Evolutionary conservation across 192 early-diverging fungal species (phyloP).

Genomic region (Umbelopsis isabellina): DNA sequence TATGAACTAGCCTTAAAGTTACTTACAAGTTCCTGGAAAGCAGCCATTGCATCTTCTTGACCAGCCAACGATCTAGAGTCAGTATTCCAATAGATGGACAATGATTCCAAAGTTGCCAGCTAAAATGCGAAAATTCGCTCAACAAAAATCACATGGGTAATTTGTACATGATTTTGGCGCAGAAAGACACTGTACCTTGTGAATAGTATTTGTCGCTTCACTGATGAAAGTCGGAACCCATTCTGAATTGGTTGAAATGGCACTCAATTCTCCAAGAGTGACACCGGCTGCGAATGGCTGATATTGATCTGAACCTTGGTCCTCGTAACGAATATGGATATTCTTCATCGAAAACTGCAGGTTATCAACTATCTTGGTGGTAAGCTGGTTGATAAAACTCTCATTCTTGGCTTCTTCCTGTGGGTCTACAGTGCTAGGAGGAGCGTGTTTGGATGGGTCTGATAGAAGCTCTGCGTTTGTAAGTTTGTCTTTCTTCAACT

Average conservation of each 20-base stretch:
- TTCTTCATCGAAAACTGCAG: constrained; percentile 93
- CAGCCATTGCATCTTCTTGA: constrained; percentile 55
- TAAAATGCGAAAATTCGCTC: constrained; percentile 1
- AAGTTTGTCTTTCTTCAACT: constrained; percentile 82
- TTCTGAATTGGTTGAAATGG: constrained; percentile 84
- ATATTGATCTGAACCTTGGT: constrained; percentile 74
- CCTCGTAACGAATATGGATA: constrained; percentile 96
- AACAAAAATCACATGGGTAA: constrained; percentile 9
- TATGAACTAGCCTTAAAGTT: not conserved
- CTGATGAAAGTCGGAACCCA: constrained; percentile 85
- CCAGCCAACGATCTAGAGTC: constrained; percentile 65
- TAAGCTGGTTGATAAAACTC: constrained; percentile 87
- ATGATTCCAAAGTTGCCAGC: constrained; percentile 64
- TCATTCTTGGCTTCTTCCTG: constrained; percentile 61
- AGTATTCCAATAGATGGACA: constrained; percentile 92
- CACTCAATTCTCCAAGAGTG: constrained; percentile 88
- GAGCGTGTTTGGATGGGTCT: constrained; percentile 30
- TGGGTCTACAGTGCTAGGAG: constrained; percentile 11
- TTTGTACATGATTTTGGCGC: not conserved
- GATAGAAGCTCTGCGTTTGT: constrained; percentile 71
- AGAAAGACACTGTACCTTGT: constrained; percentile 71
- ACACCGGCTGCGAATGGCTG: constrained; percentile 88
- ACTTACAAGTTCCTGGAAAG: constrained; percentile 49
- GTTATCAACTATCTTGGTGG: constrained; percentile 95
- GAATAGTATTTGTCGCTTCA: constrained; percentile 75